Evolutionary conservation across 306 rosid species (phyloP).

Genomic region (Pyrus pyrifolia): DNA sequence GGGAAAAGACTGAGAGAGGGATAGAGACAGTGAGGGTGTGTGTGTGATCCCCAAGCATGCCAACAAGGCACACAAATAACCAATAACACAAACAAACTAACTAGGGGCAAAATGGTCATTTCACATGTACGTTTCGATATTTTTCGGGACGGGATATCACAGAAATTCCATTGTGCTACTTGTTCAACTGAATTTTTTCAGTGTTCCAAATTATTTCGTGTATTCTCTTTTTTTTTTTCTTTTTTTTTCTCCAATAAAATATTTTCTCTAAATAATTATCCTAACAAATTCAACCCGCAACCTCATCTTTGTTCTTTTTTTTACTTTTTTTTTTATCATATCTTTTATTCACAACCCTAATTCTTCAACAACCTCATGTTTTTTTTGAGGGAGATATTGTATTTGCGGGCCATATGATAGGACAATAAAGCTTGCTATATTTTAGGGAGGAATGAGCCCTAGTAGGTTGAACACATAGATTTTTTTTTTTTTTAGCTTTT

Average conservation of each 20-base stretch:
- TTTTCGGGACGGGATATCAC: no score
- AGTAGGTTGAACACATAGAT: not conserved
- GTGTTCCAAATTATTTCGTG: not conserved
- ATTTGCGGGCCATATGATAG: not conserved
- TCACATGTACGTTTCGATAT: no score
- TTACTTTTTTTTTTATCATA: not conserved
- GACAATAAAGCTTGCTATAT: not conserved
- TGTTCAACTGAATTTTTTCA: not conserved
- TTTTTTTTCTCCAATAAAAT: not conserved
- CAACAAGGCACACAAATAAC: no score
- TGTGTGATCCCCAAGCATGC: no score
- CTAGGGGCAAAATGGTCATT: no score
- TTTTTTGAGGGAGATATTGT: not conserved
- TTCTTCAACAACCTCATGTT: not conserved
- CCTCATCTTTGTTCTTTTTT: not conserved
- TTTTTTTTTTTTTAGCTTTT: no score
- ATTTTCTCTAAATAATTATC: no score
- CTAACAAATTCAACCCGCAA: not conserved
- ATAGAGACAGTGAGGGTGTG: no score
- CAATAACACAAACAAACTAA: no score
- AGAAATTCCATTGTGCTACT: not conserved
- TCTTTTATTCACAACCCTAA: not conserved
- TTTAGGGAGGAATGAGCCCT: not conserved
- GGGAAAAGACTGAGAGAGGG: no score
- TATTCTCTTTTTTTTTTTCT: no score